These are phyloP conservation scores for Penicillium riverlandense DNA, from an alignment of 495 filamentous ascomycete species.

Conservation along the genomic window DNA sequence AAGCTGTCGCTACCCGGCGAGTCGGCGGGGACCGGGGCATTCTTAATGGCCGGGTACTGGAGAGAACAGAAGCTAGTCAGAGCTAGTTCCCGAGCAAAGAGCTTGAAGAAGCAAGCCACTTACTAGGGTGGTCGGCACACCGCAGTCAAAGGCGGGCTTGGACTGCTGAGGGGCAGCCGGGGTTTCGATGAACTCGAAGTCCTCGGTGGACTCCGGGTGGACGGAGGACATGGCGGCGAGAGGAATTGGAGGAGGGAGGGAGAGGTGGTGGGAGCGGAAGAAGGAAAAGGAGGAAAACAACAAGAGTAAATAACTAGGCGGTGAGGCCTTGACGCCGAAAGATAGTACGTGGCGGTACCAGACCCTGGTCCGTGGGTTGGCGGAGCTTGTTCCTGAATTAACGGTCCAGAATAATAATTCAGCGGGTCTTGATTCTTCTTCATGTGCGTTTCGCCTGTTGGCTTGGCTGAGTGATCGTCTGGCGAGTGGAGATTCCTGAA, in stretches of 20 bases:
- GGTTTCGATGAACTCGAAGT: constrained; percentile 63
- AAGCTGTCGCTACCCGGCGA: constrained; percentile 52
- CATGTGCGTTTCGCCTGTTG: constrained; percentile 10
- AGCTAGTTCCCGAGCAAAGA: not conserved
- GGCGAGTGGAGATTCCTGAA: constrained; percentile 19
- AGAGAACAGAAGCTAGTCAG: constrained; percentile 1
- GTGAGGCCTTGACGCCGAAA: constrained; percentile 9
- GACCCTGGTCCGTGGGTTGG: constrained; percentile 1
- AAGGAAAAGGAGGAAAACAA: constrained; percentile 14
- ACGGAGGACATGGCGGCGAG: constrained; percentile 36
- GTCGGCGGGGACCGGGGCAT: constrained; percentile 58
- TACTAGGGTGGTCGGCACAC: constrained; percentile 22
- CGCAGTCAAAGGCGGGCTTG: constrained; percentile 26
- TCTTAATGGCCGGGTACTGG: constrained; percentile 58
- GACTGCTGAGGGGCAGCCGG: constrained; percentile 44
- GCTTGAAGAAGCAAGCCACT: not conserved
- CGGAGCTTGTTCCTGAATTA: not conserved
- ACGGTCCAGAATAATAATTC: no score
- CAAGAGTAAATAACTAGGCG: constrained; percentile 19
- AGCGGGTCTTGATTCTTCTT: no score
- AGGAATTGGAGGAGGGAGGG: constrained; percentile 17
- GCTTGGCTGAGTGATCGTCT: constrained; percentile 14
- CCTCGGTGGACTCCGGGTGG: constrained; percentile 48
- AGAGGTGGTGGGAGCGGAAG: not conserved
- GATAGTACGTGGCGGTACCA: constrained; percentile 3